Conservation (phyloP, 768 basidiomycete species). For the Suillus sp. region DNA sequence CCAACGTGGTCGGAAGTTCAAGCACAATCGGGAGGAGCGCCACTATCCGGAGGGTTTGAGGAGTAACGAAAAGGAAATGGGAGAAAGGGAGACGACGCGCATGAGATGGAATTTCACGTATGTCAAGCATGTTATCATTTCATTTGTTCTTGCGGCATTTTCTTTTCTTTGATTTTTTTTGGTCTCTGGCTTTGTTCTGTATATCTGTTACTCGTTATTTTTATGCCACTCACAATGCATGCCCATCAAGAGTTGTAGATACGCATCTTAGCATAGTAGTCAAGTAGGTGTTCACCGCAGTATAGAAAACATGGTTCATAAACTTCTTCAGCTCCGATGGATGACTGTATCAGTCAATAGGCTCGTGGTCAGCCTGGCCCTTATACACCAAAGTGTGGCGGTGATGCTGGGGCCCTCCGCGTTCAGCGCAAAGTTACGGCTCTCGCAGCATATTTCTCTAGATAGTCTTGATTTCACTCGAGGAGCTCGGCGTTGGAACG, state of each 20-base stretch:
- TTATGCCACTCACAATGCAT: constrained; percentile 4
- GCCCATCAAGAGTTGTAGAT: constrained; percentile 3
- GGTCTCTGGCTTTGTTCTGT: not conserved
- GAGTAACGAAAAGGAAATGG: not conserved
- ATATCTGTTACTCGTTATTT: not conserved
- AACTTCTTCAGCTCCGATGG: too few species aligned
- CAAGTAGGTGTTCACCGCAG: not conserved
- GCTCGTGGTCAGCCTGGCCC: too few species aligned
- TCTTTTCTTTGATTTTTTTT: constrained; percentile 1
- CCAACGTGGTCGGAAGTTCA: not conserved
- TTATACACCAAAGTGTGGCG: too few species aligned
- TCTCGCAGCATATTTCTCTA: not conserved
- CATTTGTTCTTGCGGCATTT: constrained; percentile 10
- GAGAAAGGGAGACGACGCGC: not conserved
- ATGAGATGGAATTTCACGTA: constrained; percentile 6
- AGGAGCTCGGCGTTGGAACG: not conserved
- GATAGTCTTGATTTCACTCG: not conserved
- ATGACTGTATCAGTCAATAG: too few species aligned
- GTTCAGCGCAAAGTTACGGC: not conserved
- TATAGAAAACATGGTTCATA: not conserved
- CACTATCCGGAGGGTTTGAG: constrained; percentile 10
- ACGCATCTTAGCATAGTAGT: constrained; percentile 2
- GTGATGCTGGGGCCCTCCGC: too few species aligned
- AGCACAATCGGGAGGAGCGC: constrained; percentile 11
- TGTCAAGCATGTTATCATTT: constrained; percentile 9